Conservation (phyloP, 2,329 filamentous ascomycete species). For the Xylaria digitata region DNA sequence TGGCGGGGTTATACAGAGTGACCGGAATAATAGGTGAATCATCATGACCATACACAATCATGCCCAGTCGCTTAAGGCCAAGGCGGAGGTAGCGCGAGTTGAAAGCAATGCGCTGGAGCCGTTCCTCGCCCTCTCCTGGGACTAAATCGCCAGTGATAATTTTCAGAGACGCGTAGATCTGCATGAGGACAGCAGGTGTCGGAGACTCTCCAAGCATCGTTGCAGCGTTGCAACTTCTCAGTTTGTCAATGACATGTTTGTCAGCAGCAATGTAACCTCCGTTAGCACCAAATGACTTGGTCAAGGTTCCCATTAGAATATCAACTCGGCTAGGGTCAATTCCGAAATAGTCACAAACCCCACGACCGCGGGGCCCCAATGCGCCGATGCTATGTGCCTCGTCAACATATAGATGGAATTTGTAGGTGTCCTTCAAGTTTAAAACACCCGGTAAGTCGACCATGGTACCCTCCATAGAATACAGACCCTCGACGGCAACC, state of each 20-base stretch:
- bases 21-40: conserved; percentile 97
- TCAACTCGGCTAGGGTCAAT: conserved; percentile 90
- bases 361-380: conserved; percentile 85
- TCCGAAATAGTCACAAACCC: conserved; percentile 97
- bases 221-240: conserved; percentile 85
- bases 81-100: conserved; percentile 98
- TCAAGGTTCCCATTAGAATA: conserved; percentile 97
- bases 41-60: conserved; percentile 97
- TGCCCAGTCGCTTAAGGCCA: conserved; percentile 94
- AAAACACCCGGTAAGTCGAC: conserved; percentile 94
- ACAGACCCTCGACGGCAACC: conserved; percentile 94
- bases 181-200: conserved; percentile 85
- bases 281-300: conserved; percentile 98
- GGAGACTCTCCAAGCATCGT: conserved; percentile 90
- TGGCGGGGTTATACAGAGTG: conserved; percentile 96
- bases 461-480: conserved; percentile 99
- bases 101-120: conserved; percentile 94
- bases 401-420: conserved; percentile 94
- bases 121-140: conserved; percentile 94
- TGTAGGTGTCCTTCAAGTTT: conserved; percentile 91
- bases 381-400: conserved; percentile 97
- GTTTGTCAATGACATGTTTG: conserved; percentile 91
- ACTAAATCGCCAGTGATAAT: conserved; percentile 89
- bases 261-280: conserved; percentile 94
- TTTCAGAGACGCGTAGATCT: conserved; percentile 86